These are phyloP conservation scores for Cladophialophora psammophila DNA, from an alignment of 2,329 filamentous ascomycete species.

Conservation along the genomic window DNA sequence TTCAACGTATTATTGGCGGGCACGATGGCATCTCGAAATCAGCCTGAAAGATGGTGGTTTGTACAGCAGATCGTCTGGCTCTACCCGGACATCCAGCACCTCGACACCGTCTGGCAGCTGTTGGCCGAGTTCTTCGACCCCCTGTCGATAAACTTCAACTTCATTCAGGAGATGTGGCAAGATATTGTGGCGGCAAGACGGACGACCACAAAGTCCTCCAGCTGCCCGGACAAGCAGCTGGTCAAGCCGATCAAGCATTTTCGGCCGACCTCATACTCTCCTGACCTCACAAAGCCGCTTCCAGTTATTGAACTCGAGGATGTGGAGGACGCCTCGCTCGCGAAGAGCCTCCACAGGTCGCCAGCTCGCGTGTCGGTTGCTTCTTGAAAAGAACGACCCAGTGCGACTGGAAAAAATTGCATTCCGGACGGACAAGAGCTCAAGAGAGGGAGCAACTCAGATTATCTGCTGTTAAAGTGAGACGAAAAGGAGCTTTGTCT, in stretches of 20 bases:
- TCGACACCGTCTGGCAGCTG: slow-evolving; percentile 27
- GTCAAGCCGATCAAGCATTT: slow-evolving; percentile 24
- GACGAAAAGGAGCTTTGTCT: too few species aligned
- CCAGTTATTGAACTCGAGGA: slow-evolving; percentile 20
- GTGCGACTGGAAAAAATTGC: background rate
- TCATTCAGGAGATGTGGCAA: slow-evolving; percentile 28
- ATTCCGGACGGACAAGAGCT: background rate
- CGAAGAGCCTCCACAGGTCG: slow-evolving; percentile 10
- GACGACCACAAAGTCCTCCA: too few species aligned
- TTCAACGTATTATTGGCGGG: slow-evolving; percentile 34
- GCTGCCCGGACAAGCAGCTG: background rate
- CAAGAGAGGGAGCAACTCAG: background rate
- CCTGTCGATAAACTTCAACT: slow-evolving; percentile 21
- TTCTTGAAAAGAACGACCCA: background rate
- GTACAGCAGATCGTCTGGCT: slow-evolving; percentile 15
- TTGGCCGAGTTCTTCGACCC: slow-evolving; percentile 34
- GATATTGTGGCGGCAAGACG: slow-evolving; percentile 19
- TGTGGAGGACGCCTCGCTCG: slow-evolving; percentile 4
- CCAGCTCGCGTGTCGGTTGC: background rate
- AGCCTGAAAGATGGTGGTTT: slow-evolving; percentile 31
- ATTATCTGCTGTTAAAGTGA: too few species aligned
- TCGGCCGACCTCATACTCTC: slow-evolving; percentile 24
- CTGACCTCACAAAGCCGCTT: slow-evolving; percentile 23
- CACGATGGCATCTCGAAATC: slow-evolving; percentile 14
- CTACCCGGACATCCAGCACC: slow-evolving; percentile 25